phyloP scores from a whole-genome alignment of 2,329 filamentous ascomycete genomes.

The Pyrenochaeta sp. region DNA sequence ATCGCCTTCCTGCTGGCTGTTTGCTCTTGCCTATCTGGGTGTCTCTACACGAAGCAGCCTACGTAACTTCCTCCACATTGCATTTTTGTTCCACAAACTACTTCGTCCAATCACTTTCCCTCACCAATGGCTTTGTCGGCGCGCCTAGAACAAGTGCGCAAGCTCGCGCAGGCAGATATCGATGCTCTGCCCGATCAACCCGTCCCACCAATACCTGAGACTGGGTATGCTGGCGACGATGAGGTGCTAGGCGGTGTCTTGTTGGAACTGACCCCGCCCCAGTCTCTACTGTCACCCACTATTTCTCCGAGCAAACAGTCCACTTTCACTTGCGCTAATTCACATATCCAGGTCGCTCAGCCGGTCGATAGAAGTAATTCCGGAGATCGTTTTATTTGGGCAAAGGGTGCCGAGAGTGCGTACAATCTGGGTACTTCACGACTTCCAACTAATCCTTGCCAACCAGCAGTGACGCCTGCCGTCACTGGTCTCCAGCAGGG shows the following conservation, averaged over 20 bases:
- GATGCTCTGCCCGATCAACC: conserved; percentile 34
- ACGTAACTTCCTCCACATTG: not conserved
- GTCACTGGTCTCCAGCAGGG: conserved; percentile 32
- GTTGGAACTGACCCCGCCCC: conserved; percentile 10
- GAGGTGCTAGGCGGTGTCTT: conserved; percentile 31
- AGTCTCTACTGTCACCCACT: no score
- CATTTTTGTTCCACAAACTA: not conserved
- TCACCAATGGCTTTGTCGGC: conserved; percentile 29
- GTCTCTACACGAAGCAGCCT: not conserved
- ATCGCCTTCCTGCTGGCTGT: not conserved
- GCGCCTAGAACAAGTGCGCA: conserved; percentile 34
- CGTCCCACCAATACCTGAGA: conserved; percentile 4
- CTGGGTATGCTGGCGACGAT: conserved; percentile 14
- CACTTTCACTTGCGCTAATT: not conserved
- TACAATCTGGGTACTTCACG: conserved; percentile 27
- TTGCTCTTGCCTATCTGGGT: not conserved
- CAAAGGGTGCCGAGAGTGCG: conserved; percentile 28
- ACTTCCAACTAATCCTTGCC: not conserved
- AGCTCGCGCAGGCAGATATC: conserved; percentile 30
- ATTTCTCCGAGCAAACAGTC: conserved; percentile 17
- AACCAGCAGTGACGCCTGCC: conserved; percentile 20
- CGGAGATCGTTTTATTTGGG: conserved; percentile 33
- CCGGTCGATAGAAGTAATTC: conserved; percentile 7
- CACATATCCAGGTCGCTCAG: conserved; percentile 1
- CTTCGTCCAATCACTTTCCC: not conserved